A percentile compares a stretch with the other conserved stretches of the same genome.
Evolutionary conservation across 306 rosid species (phyloP).

Genomic region (Mucuna pruriens): DNA sequence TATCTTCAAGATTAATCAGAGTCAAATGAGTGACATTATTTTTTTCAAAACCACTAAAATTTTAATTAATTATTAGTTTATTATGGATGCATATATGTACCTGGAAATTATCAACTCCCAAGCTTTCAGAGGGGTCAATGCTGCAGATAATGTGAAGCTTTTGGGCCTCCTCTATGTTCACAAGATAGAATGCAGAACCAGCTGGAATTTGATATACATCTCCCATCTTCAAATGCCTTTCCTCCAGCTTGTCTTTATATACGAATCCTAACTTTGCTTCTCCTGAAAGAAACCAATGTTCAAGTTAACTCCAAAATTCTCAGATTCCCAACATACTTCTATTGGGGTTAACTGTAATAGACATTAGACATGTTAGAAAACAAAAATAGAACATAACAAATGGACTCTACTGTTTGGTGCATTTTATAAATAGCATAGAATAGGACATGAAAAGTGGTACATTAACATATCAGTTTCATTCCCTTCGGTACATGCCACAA

Average conservation of each 20-base stretch:
- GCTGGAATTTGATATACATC: constrained; percentile 83
- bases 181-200: constrained; percentile 82
- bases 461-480: no score
- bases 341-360: no score
- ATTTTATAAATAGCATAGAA: no score
- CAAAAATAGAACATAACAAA: no score
- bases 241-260: constrained; percentile 53
- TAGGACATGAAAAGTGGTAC: no score
- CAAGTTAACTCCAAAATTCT: no score
- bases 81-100: constrained; percentile 44
- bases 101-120: constrained; percentile 63
- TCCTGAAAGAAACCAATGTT: no score
- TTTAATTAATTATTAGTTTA: not conserved
- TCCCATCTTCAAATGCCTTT: constrained; percentile 68
- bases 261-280: constrained; percentile 74
- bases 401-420: no score
- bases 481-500: no score
- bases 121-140: constrained; percentile 77
- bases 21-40: not conserved
- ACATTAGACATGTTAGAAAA: no score
- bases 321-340: no score
- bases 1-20: not conserved
- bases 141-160: constrained; percentile 69
- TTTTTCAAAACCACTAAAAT: not conserved
- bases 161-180: constrained; percentile 56